A percentile compares a stretch with the other conserved stretches of the same genome.
These are phyloP conservation scores for Aspergillus pseudotamarii DNA, from an alignment of 2,329 filamentous ascomycete species.

Conservation along the genomic window DNA sequence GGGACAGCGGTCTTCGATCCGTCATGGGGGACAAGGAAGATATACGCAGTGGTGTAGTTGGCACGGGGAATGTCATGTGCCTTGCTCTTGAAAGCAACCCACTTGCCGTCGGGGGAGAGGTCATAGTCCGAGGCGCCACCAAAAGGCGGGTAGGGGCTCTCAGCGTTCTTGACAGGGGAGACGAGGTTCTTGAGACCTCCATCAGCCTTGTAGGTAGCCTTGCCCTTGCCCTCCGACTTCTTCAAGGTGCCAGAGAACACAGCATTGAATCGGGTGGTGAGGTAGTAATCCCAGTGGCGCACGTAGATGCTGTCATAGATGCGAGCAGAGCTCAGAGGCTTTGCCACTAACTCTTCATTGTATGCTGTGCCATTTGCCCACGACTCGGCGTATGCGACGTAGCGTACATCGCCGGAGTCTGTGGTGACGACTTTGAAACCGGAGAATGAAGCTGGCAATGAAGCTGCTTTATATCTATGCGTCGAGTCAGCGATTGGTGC, in stretches of 20 bases:
- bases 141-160: conserved; percentile 61
- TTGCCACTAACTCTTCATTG: conserved; percentile 64
- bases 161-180: conserved; percentile 46
- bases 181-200: conserved; percentile 58
- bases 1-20: conserved; percentile 57
- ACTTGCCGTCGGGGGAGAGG: conserved; percentile 47
- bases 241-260: conserved; percentile 72
- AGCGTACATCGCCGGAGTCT: conserved; percentile 50
- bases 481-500: neutral
- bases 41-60: conserved; percentile 77
- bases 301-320: conserved; percentile 77
- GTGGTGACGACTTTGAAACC: conserved; percentile 43
- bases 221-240: conserved; percentile 35
- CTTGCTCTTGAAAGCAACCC: conserved; percentile 47
- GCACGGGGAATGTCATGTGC: conserved; percentile 44
- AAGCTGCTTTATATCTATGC: conserved; percentile 43
- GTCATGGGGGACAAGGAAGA: conserved; percentile 71
- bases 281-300: conserved; percentile 81
- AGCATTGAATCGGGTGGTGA: conserved; percentile 67
- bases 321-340: conserved; percentile 65
- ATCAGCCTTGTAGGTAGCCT: conserved; percentile 47
- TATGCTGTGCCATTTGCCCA: conserved; percentile 70
- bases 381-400: conserved; percentile 62
- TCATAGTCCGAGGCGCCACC: conserved; percentile 82
- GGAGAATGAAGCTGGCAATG: conserved; percentile 40